Evolutionary conservation across 139 green algal species (phyloP), one percentile per base, ranked within the genome.

Genomic region (Chlamydomonas asymmetrica): DNA sequence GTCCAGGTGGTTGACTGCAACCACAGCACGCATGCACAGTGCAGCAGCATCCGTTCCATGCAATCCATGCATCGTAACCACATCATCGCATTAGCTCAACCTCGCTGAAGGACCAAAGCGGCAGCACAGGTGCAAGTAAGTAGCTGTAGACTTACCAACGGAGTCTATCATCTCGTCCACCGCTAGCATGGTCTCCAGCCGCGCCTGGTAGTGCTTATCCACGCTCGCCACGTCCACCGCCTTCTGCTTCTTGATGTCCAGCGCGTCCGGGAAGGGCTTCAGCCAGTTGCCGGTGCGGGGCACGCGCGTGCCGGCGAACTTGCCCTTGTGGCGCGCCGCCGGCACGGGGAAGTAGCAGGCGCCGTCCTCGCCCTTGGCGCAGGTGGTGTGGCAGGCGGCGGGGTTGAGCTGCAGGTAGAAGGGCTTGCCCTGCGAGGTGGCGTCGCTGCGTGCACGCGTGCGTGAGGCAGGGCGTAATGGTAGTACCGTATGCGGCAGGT

Each of bases 141-240:
- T n/a, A n/a, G n/a, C n/a, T n/a, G n/a, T n/a, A 2, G 4, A 66
- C 72, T 61, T 65, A 84, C 78, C 63, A 25, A 86, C 29, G 1
- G 48, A 1, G 27, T 76, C 76, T 2, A 87, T 63, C 56, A 87
- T 70, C 5, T 87, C 81, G n/a, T 87, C 81, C 32, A 87, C 76
- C 2, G 48, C 66, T 25, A 60, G 13, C 68, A 85, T 65, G 3
- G 67, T 40, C 27, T 75, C 66, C 40, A 85, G 34, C 3, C 79
- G 67, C 23, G 45, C 40, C 37, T 66, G 38, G 52, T 82, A 78
- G 59, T 77, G 59, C 41, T 49, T 60, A 59, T 69, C 59, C 22
- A 77, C 62, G 31, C 59, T 57, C 4, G 5, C 27, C 18, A 39
- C 34, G n/a, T 67, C 60, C 31, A 49, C 60, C 29, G 5, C n/a